Conservation (phyloP, 768 basidiomycete species). For the Phaeotremella skinneri region DNA sequence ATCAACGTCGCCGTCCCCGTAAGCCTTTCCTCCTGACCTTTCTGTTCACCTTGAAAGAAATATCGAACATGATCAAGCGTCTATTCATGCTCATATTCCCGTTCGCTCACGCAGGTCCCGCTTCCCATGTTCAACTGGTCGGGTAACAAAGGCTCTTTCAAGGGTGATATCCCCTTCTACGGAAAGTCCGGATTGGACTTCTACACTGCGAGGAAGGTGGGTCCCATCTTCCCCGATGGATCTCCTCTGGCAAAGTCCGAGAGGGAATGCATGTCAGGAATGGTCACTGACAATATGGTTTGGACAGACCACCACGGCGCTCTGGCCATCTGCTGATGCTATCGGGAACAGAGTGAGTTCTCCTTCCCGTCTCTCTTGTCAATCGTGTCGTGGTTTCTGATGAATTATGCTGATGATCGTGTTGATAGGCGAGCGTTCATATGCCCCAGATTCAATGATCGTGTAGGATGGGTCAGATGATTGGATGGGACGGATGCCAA, state of each 20-base stretch:
- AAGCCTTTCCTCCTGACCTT: constrained; percentile 54
- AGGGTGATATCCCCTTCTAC: constrained; percentile 88
- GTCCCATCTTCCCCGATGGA: too few species aligned
- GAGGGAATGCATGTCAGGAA: too few species aligned
- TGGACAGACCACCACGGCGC: constrained; percentile 77
- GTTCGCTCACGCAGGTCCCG: constrained; percentile 77
- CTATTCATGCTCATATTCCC: not conserved
- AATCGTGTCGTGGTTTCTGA: not conserved
- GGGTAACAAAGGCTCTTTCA: constrained; percentile 72
- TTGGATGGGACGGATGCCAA: not conserved
- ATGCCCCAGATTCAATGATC: constrained; percentile 44
- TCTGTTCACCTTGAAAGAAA: not conserved
- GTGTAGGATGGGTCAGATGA: not conserved
- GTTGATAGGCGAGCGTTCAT: constrained; percentile 28
- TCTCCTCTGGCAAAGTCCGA: too few species aligned
- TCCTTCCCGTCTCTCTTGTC: constrained; percentile 33
- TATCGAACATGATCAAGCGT: not conserved
- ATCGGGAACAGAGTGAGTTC: constrained; percentile 45
- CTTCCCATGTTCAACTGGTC: constrained; percentile 92
- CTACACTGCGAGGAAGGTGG: constrained; percentile 86
- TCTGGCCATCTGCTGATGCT: constrained; percentile 77
- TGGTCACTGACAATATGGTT: too few species aligned
- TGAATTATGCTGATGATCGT: not conserved
- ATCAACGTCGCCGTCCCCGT: constrained; percentile 65
- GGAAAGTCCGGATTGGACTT: constrained; percentile 90